Conservation (phyloP, 2,329 filamentous ascomycete genomes). For the Didymella arachidicola region DNA sequence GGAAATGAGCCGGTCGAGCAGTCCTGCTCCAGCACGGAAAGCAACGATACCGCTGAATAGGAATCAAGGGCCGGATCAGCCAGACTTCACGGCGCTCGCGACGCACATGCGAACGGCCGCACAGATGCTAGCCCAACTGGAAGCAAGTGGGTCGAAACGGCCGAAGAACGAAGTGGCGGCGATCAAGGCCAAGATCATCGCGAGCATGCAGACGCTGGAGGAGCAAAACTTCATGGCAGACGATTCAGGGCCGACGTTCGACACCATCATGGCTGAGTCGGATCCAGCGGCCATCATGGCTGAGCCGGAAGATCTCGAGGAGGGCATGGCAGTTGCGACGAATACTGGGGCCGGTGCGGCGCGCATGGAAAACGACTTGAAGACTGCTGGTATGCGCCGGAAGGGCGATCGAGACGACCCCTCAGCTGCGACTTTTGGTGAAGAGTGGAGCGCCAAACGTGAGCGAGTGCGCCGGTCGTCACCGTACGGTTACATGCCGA, state of each 20-base stretch:
- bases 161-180: conserved; percentile 82
- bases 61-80: conserved; percentile 69
- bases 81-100: conserved; percentile 81
- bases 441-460: conserved; percentile 84
- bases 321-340: conserved; percentile 61
- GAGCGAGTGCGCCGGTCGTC: conserved; percentile 84
- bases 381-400: conserved; percentile 81
- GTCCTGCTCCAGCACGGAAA: conserved; percentile 67
- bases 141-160: conserved; percentile 80
- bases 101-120: conserved; percentile 89
- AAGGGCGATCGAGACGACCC: conserved; percentile 85
- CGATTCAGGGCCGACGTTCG: conserved; percentile 77
- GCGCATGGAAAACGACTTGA: conserved; percentile 88
- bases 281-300: conserved; percentile 61
- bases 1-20: conserved; percentile 72
- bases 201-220: conserved; percentile 86
- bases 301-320: conserved; percentile 63
- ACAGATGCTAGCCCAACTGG: conserved; percentile 85
- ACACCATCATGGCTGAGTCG: conserved; percentile 80
- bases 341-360: conserved; percentile 78
- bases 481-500: conserved; percentile 88
- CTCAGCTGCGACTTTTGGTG: conserved; percentile 84
- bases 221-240: conserved; percentile 84
- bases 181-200: conserved; percentile 85
- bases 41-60: conserved; percentile 65